phyloP scores from a whole-genome alignment of 805 yeast genomes.

The Zygoascus bituminiphila region DNA sequence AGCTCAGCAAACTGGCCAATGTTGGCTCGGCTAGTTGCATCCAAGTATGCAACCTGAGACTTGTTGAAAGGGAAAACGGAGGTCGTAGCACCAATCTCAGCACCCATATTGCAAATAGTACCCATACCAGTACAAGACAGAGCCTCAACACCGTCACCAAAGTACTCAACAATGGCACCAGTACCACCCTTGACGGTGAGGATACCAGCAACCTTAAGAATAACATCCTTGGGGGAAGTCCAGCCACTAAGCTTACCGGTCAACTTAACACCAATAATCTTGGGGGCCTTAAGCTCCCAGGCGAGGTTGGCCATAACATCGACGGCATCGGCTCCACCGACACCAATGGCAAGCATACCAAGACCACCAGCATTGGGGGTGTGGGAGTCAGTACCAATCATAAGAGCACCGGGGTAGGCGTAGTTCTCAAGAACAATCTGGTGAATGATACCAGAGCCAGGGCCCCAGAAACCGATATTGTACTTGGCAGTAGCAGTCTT shows the following conservation, averaged over 20 bases:
- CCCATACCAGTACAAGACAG: slow-evolving; percentile 98
- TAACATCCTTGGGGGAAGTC: slow-evolving; percentile 96
- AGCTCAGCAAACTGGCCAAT: slow-evolving; percentile 73
- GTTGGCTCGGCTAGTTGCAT: slow-evolving; percentile 76
- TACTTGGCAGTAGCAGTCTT: slow-evolving; percentile 86
- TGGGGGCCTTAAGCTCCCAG: slow-evolving; percentile 98
- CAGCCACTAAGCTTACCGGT: slow-evolving; percentile 89
- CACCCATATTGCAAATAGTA: slow-evolving; percentile 99
- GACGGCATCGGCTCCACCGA: slow-evolving; percentile 99
- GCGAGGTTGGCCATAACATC: slow-evolving; percentile 90
- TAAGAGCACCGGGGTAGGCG: slow-evolving; percentile 94
- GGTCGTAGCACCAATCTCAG: slow-evolving; percentile 97
- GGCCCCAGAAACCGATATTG: slow-evolving; percentile 97
- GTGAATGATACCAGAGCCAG: slow-evolving; percentile 97
- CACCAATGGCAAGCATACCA: slow-evolving; percentile 97
- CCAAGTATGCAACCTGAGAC: slow-evolving; percentile 76
- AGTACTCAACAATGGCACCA: slow-evolving; percentile 92
- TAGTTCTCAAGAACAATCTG: slow-evolving; percentile 94
- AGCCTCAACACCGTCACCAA: slow-evolving; percentile 87
- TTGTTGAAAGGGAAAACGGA: slow-evolving; percentile 94
- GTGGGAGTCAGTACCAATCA: slow-evolving; percentile 95
- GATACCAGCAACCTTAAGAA: slow-evolving; percentile 85
- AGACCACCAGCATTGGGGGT: slow-evolving; percentile 98
- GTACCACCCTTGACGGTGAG: slow-evolving; percentile 98
- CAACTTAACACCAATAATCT: slow-evolving; percentile 86